Base-by-base conservation (phyloP, 441 rosid genomes). In the Mallotus japonicus region DNA sequence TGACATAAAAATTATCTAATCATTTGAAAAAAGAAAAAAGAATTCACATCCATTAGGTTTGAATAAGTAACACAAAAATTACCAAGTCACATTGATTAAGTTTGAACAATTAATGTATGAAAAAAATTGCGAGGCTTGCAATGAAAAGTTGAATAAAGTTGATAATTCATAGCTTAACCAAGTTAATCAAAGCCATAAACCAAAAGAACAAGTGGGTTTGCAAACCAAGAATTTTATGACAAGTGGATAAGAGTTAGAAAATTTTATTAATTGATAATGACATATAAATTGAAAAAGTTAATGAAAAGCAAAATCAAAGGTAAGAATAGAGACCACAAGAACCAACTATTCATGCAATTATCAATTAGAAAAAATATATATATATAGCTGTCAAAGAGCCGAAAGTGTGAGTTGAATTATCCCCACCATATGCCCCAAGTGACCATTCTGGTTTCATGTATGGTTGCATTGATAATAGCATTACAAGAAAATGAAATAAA, bases 301-400 rank as follows among this genome's bases (percentile, higher is more conserved):
- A 24, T 24, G 28, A 14, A n/a, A n/a, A 0, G 9, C 11, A 10
- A 67, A 51, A 53, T 15, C 37, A 66, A 50, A 67, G 15, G 57
- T 34, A 53, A 34, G 10, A 17, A 17, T 4, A 11, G 12, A 24
- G 2, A 4, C 12, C 13, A 32, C 62, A 58, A 19, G 10, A 58
- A 11, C 10, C 16, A 22, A 58, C 4, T 17, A 22, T 42, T 42
- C 8, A 42, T 42, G 8, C 24, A 20, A 62, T 56, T 62, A 50
- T 73, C 55, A 57, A 69, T 51, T 64, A 63, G 46, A 8, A 42
- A 1, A 42, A 1, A 42, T 4, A 42, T 4, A 42, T 4, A 42
- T 9, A 5, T 8, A 46, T 51, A 49, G 74, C 64, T 73, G 77
- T 69, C 40, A 63, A 47, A 34, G 46, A 56, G 69, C 68, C 71